Percentiles rank a stretch among this genome's conserved stretches.
Conservation (phyloP, 208 protist species). For the Trypanosoma boissoni region DNA sequence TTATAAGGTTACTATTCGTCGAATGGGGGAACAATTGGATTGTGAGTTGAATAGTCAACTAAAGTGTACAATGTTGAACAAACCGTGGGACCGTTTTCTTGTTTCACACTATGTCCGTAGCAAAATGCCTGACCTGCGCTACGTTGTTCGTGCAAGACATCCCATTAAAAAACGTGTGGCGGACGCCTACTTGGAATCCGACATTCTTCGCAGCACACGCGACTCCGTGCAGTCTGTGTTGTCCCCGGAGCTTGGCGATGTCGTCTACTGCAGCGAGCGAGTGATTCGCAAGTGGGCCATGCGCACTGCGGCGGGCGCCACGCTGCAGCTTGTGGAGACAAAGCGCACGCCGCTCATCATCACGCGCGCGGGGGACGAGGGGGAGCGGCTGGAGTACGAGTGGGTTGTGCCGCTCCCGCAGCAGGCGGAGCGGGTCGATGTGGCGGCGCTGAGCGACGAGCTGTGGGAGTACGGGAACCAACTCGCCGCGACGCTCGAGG, state of each 20-base stretch:
- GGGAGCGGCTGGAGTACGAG: conserved; percentile 87
- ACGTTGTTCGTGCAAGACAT: conserved; percentile 77
- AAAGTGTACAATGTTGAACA: conserved; percentile 65
- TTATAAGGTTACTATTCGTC: conserved; percentile 65
- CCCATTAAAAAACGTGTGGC: conserved; percentile 85
- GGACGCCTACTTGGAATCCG: conserved; percentile 71
- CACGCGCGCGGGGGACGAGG: conserved; percentile 75
- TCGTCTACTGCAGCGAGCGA: conserved; percentile 86
- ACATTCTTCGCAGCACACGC: conserved; percentile 77
- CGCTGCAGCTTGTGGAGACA: conserved; percentile 80
- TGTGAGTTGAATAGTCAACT: conserved; percentile 82
- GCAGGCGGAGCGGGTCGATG: conserved; percentile 64
- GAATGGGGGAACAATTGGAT: conserved; percentile 65
- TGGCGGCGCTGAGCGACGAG: conserved; percentile 55
- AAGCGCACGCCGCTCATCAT: conserved; percentile 90
- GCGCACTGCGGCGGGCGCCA: conserved; percentile 44
- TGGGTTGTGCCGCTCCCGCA: conserved; percentile 80
- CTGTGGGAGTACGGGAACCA: conserved; percentile 73
- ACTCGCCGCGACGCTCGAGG: conserved; percentile 62
- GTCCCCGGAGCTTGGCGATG: conserved; percentile 82
- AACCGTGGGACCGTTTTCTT: conserved; percentile 85
- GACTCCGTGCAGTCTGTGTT: conserved; percentile 88
- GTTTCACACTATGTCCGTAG: conserved; percentile 82
- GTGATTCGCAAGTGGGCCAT: conserved; percentile 78
- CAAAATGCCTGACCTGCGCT: conserved; percentile 85